Percentiles rank a stretch among this genome's conserved stretches.
phyloP scores from a whole-genome alignment of 306 rosid genomes.

The Lotus japonicus region DNA sequence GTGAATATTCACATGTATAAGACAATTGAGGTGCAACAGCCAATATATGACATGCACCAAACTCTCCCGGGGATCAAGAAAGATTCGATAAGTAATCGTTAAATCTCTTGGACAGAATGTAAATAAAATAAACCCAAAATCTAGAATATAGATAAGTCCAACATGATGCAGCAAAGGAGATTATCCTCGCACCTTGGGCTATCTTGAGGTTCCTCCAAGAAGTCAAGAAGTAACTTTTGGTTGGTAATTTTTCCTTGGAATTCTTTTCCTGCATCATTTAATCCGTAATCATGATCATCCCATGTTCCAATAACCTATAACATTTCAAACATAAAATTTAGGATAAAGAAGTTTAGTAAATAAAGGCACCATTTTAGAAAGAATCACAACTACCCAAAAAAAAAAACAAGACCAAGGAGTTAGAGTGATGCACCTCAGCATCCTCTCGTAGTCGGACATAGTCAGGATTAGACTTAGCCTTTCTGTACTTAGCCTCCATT shows the following conservation, averaged over 20 bases:
- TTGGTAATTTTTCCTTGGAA: constrained; percentile 45
- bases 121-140: neutral
- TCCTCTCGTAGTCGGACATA: constrained; percentile 47
- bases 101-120: neutral
- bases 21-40: neutral
- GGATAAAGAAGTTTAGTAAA: constrained; percentile 7
- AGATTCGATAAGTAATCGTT: neutral
- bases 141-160: neutral
- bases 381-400: neutral
- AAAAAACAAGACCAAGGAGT: constrained; percentile 9
- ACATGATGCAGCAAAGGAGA: neutral
- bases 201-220: constrained; percentile 68
- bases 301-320: constrained; percentile 75
- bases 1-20: neutral
- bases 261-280: constrained; percentile 80
- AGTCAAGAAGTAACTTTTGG: constrained; percentile 79
- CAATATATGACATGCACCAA: neutral
- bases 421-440: constrained; percentile 40
- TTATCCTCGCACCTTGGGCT: constrained; percentile 62
- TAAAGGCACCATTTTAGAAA: neutral
- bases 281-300: constrained; percentile 93
- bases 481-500: constrained; percentile 49
- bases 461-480: constrained; percentile 54
- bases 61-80: neutral
- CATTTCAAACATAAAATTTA: constrained; percentile 25